Base-by-base conservation (phyloP, 2,329 filamentous ascomycete genomes). In the Emergomyces orientalis region DNA sequence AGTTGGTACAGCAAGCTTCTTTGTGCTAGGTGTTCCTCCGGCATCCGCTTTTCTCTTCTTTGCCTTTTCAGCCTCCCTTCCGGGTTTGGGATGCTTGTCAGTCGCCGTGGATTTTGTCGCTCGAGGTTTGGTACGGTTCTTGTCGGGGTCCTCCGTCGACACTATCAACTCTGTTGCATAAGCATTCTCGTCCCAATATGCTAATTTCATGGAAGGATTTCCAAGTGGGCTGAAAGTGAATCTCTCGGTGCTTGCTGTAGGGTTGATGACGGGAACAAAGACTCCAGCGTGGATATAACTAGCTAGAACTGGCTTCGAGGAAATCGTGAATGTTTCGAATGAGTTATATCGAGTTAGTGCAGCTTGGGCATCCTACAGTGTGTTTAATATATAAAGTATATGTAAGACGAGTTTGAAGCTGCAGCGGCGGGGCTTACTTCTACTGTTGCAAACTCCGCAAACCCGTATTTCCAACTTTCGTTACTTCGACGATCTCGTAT, bases 251-350 rank as follows among this genome's bases (percentile, higher is more conserved):
- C 82, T 82, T 0, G 82, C 78, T 5, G 80, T 80, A 8, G 82
- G 80, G 59, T 86, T 83, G 58, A 88, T 80, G 52, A 89, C 87
- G 0, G 88, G 89, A 14, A 92, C 84, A 70, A 95, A 94, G 2
- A 94, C 89, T 5, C 90, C 90, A n/a, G 89, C 85, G 67, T 94
- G 90, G 47, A 92, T 91, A 67, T 88, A 91, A 52, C 84, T 88
- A 30, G 90, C 81, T 13, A 84, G 81, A 19, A 91, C 88, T 0
- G 86, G 84, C 67, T 86, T 87, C 2, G 87, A 90, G 0, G 86
- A 87, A 65, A 94, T 90, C 1, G 87, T 91, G 69, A 93, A 93
- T 59, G 86, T 88, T 13, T 89, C 84, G 34, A 87, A 85, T 41
- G 86, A 87, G 47, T 85, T 84, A 68, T 88, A 88, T 67, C 90